These are phyloP conservation scores for Chaetomidium leptoderma DNA, from an alignment of 495 filamentous ascomycete species.

Conservation along the genomic window DNA sequence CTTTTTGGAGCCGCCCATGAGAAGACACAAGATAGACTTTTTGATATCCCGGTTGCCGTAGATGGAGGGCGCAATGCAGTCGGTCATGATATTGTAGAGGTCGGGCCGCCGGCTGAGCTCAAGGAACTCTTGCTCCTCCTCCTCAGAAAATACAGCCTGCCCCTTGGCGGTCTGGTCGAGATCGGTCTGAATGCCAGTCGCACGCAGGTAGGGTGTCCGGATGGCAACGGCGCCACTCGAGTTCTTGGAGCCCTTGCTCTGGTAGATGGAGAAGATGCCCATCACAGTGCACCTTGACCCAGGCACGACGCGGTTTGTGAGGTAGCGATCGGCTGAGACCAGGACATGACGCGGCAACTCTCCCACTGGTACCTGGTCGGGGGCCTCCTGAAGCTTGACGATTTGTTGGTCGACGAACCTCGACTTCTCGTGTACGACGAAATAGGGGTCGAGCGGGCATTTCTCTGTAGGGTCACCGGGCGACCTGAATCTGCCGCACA, in stretches of 20 bases:
- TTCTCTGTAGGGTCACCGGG: slow-evolving; percentile 56
- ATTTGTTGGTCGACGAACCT: slow-evolving; percentile 98
- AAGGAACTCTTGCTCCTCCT: slow-evolving; percentile 96
- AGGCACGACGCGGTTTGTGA: slow-evolving; percentile 93
- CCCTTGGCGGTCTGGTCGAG: slow-evolving; percentile 88
- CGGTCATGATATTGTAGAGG: slow-evolving; percentile 82
- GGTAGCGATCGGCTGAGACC: slow-evolving; percentile 89
- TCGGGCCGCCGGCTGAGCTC: slow-evolving; percentile 89
- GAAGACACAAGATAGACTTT: slow-evolving; percentile 93
- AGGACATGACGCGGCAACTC: slow-evolving; percentile 93
- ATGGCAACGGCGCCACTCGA: slow-evolving; percentile 84
- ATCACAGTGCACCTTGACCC: slow-evolving; percentile 92
- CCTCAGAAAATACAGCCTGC: slow-evolving; percentile 78
- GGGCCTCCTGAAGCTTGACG: slow-evolving; percentile 96
- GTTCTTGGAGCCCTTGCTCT: slow-evolving; percentile 80
- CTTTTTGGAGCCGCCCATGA: slow-evolving; percentile 97
- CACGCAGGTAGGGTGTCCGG: slow-evolving; percentile 91
- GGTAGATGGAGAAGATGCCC: slow-evolving; percentile 98
- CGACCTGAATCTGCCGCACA: slow-evolving; percentile 59
- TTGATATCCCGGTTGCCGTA: slow-evolving; percentile 97
- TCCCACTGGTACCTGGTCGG: slow-evolving; percentile 95
- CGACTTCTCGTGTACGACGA: slow-evolving; percentile 89
- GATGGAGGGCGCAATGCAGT: slow-evolving; percentile 95
- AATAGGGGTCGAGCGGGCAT: slow-evolving; percentile 93
- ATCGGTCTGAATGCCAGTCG: slow-evolving; percentile 87